Conservation (phyloP, 441 rosid species). For the Bruguiera hainesii region DNA sequence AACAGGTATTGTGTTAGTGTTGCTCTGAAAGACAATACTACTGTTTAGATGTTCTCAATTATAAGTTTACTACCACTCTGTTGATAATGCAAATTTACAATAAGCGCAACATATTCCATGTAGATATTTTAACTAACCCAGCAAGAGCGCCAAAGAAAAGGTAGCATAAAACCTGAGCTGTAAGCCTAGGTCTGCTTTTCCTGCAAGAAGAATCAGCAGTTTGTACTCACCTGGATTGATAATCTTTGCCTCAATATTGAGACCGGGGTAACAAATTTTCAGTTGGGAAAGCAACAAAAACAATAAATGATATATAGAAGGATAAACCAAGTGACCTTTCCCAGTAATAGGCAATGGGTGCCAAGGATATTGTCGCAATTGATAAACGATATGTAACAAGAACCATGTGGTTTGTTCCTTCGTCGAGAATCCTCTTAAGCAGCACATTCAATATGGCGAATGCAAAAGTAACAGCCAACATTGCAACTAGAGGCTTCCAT, state of each 20-base stretch:
- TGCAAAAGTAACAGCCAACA: slow-evolving; percentile 45
- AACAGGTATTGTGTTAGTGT: slow-evolving; percentile 51
- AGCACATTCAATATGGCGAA: slow-evolving; percentile 54
- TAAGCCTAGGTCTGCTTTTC: slow-evolving; percentile 55
- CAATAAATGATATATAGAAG: not conserved
- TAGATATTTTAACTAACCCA: slow-evolving; percentile 37
- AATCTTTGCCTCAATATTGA: too few relatives aligned
- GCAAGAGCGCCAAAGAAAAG: slow-evolving; percentile 55
- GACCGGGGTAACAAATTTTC: too few relatives aligned
- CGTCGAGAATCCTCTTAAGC: slow-evolving; percentile 48
- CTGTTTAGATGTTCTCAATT: not conserved
- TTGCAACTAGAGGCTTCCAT: slow-evolving; percentile 38
- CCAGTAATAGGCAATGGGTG: slow-evolving; percentile 48
- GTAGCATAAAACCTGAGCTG: slow-evolving; percentile 40
- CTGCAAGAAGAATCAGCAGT: slow-evolving; percentile 32
- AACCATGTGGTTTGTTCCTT: slow-evolving; percentile 51
- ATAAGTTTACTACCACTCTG: not conserved
- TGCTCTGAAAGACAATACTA: slow-evolving; percentile 33
- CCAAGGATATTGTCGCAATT: slow-evolving; percentile 46
- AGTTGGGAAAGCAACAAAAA: too few relatives aligned
- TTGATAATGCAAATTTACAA: not conserved
- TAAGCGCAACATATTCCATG: not conserved
- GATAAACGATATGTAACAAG: slow-evolving; percentile 52
- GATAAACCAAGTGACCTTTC: slow-evolving; percentile 45
- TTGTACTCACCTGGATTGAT: too few relatives aligned